Evolutionary conservation across 352 stramenopile genomes (phyloP).

Genomic region (Pythium monospermum): DNA sequence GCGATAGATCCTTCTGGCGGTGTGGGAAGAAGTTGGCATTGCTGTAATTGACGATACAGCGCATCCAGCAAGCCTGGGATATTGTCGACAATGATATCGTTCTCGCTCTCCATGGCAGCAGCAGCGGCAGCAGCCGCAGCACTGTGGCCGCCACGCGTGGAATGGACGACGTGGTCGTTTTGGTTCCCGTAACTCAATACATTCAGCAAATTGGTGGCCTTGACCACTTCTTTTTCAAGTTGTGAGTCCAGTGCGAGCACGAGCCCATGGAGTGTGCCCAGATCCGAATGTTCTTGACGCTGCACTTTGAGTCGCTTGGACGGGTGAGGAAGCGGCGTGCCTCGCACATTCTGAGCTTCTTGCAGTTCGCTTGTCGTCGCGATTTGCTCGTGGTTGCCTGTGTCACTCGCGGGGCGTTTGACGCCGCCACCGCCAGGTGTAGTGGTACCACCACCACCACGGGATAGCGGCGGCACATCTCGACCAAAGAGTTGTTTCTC

Average conservation of each 20-base stretch:
- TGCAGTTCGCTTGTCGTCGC: conserved; percentile 60
- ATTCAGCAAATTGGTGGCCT: conserved; percentile 65
- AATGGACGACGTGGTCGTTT: conserved; percentile 22
- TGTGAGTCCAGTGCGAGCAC: conserved; percentile 70
- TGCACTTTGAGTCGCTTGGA: conserved; percentile 70
- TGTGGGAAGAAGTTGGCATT: conserved; percentile 42
- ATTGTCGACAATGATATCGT: conserved; percentile 61
- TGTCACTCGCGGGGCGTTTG: conserved; percentile 24
- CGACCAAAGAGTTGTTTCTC: conserved; percentile 73
- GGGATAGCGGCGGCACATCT: conserved; percentile 36
- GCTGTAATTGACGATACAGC: conserved; percentile 60
- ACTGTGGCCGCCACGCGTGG: too few species aligned
- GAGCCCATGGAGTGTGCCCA: conserved; percentile 62
- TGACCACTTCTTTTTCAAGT: conserved; percentile 43
- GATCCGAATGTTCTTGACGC: conserved; percentile 33
- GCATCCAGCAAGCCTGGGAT: conserved; percentile 69
- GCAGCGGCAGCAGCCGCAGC: conserved; percentile 6
- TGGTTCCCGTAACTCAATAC: conserved; percentile 59
- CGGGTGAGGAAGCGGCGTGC: conserved; percentile 51
- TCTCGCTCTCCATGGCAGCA: conserved; percentile 40
- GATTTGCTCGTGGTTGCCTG: conserved; percentile 31
- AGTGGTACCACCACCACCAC: too few species aligned
- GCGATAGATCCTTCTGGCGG: conserved; percentile 11
- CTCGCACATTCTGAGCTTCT: conserved; percentile 54
- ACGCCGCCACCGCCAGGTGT: conserved; percentile 15